phyloP scores from a whole-genome alignment of 2,329 filamentous ascomycete genomes.

The Aspergillus brunneoviolaceus region DNA sequence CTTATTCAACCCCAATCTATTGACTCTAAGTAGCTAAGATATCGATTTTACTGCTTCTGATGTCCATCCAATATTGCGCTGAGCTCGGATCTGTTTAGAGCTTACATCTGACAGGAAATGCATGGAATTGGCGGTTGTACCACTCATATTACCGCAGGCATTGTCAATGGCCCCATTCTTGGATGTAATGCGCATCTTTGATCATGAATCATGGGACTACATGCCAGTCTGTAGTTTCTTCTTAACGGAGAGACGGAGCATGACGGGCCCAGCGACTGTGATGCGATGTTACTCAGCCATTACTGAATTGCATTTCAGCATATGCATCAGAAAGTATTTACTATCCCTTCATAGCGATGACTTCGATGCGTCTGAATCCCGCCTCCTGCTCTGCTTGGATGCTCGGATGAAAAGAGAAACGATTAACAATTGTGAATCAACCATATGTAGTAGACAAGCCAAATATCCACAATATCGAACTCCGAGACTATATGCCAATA shows the following conservation, averaged over 20 bases:
- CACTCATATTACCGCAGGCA: neutral
- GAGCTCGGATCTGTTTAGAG: neutral
- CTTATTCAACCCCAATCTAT: too few relatives aligned
- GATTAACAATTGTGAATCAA: neutral
- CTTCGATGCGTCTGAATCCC: neutral
- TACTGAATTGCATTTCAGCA: neutral
- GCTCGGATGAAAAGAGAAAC: neutral
- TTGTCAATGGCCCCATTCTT: neutral
- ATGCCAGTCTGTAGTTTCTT: neutral
- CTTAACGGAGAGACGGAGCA: neutral
- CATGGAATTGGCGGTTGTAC: neutral
- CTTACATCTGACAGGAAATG: neutral
- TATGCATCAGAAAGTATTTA: neutral
- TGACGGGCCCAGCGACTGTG: too few relatives aligned
- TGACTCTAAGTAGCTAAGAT: too few relatives aligned
- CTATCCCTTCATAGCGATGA: neutral
- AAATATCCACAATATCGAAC: slow-evolving; percentile 11
- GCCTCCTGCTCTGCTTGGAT: neutral
- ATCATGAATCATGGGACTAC: neutral
- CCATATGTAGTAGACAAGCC: slow-evolving; percentile 6
- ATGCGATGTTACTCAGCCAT: too few relatives aligned
- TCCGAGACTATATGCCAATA: slow-evolving; percentile 16
- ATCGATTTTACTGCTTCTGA: neutral
- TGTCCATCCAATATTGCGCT: neutral
- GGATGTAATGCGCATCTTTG: neutral